These are phyloP conservation scores for Didymella sp. DNA, from an alignment of 2,329 filamentous ascomycete species.

Conservation along the genomic window DNA sequence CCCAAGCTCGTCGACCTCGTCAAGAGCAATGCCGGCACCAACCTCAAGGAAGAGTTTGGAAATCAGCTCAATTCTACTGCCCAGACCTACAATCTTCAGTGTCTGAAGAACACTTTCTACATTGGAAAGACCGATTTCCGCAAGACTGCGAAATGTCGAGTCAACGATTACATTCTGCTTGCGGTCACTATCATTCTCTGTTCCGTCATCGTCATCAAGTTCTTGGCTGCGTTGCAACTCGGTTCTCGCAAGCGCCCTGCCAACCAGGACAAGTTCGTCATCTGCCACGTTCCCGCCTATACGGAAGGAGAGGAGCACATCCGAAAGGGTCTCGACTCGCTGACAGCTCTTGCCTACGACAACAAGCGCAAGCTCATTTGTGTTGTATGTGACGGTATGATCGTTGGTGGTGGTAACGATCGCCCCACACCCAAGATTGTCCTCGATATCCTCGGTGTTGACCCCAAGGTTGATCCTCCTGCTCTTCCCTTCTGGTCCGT, in stretches of 20 bases:
- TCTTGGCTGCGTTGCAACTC: constrained; percentile 90
- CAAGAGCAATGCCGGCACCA: constrained; percentile 76
- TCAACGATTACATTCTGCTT: constrained; percentile 90
- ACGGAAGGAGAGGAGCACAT: constrained; percentile 97
- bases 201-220: constrained; percentile 82
- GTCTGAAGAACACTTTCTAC: constrained; percentile 84
- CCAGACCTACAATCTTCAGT: constrained; percentile 75
- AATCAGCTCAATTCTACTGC: constrained; percentile 58
- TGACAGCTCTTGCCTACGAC: constrained; percentile 94
- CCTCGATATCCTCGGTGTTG: constrained; percentile 93
- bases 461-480: constrained; percentile 94
- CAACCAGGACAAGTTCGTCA: constrained; percentile 97
- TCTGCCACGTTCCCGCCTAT: constrained; percentile 96
- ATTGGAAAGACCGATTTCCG: constrained; percentile 87
- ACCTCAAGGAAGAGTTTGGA: constrained; percentile 74
- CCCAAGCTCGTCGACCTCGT: constrained; percentile 70
- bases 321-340: constrained; percentile 88
- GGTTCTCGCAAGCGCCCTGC: constrained; percentile 88
- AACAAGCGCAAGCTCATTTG: constrained; percentile 98
- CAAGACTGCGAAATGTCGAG: constrained; percentile 74
- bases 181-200: constrained; percentile 86
- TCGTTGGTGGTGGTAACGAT: constrained; percentile 95
- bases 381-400: constrained; percentile 96
- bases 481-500: constrained; percentile 94
- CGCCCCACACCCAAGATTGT: constrained; percentile 97